Evolutionary conservation across 306 rosid species (phyloP), one percentile per base, ranked within the genome.

Genomic region (Quercus ilex): DNA sequence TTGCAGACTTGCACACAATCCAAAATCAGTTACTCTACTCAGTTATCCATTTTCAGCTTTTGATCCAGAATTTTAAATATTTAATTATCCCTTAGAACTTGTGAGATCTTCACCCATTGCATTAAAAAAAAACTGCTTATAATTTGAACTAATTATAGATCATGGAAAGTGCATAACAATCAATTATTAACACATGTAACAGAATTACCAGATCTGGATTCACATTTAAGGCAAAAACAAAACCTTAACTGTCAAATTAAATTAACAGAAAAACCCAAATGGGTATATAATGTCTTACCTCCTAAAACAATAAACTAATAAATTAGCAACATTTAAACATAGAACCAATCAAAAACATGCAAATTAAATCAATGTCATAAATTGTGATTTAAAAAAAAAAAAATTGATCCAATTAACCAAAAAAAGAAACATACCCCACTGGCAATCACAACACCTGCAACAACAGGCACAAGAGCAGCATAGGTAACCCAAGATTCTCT

Each of bases 391-490:
- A 26, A 8, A 31, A 55, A 63, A 31, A 55, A 63, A 35, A 35
- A 28, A 28, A 4, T 33, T 5, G 63, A 82, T 75, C 67, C 20
- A 79, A 76, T 6, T 41, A 30, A 60, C 3, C 46, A 41, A 8
- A 76, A 78, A 75, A 71, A 38, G 12, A 20, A 14, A 63, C 94
- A 77, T 91, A 95, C 99, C 94, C 99, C 99, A 58, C 99, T 95
- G 23, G 99, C 99, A 89, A 95, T 93, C 79, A 93, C 98, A 78
- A 95, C 99, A 17, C 99, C 99, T 62, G 99, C 31, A 78, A 95
- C 99, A 83, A 95, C 99, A 62, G 99, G 99, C 10, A 95, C 92
- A 74, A 95, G 98, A 33, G 99, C 99, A 83, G 81, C 98, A 74
- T 95, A 95, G 13, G 97, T 93, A 30, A 93, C 81, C 98, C 99